Evolutionary conservation across 495 filamentous ascomycete genomes (phyloP).

Genomic region (Penicillium nucicola): DNA sequence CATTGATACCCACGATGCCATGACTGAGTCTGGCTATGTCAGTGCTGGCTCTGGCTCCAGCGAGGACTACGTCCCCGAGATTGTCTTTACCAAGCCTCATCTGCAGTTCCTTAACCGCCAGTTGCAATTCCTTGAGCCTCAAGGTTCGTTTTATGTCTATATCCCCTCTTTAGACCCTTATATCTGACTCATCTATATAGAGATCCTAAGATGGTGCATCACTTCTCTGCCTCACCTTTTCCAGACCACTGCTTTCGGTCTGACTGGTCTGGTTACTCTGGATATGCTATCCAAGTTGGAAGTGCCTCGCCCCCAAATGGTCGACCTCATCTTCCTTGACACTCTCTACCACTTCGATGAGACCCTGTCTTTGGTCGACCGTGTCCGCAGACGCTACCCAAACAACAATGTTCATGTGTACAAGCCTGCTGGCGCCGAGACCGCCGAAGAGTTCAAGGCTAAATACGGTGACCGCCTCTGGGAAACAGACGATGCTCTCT

Average conservation of each 20-base stretch:
- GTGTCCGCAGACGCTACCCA: constrained; percentile 72
- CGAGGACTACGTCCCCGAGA: constrained; percentile 62
- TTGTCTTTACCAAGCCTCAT: constrained; percentile 86
- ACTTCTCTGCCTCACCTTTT: constrained; percentile 86
- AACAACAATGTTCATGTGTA: constrained; percentile 79
- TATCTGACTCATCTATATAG: constrained; percentile 41
- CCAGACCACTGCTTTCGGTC: constrained; percentile 95
- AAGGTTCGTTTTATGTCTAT: constrained; percentile 47
- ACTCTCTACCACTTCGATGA: constrained; percentile 94
- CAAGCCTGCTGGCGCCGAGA: constrained; percentile 73
- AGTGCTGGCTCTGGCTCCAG: constrained; percentile 67
- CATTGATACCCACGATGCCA: constrained; percentile 32
- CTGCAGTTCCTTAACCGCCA: constrained; percentile 86
- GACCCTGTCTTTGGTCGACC: constrained; percentile 78
- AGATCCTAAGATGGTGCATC: constrained; percentile 89
- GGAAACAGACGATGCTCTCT: constrained; percentile 81
- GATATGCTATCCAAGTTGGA: constrained; percentile 92
- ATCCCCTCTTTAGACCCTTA: constrained; percentile 8
- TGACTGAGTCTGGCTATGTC: constrained; percentile 84
- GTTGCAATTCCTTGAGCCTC: constrained; percentile 74
- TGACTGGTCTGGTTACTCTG: constrained; percentile 88
- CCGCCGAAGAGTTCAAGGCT: constrained; percentile 69
- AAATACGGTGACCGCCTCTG: constrained; percentile 82
- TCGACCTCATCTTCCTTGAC: constrained; percentile 95
- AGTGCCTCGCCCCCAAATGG: constrained; percentile 58